Evolutionary conservation across 331 rosid species (phyloP), one percentile per base, ranked within the genome.

Genomic region (Arachis monticola): DNA sequence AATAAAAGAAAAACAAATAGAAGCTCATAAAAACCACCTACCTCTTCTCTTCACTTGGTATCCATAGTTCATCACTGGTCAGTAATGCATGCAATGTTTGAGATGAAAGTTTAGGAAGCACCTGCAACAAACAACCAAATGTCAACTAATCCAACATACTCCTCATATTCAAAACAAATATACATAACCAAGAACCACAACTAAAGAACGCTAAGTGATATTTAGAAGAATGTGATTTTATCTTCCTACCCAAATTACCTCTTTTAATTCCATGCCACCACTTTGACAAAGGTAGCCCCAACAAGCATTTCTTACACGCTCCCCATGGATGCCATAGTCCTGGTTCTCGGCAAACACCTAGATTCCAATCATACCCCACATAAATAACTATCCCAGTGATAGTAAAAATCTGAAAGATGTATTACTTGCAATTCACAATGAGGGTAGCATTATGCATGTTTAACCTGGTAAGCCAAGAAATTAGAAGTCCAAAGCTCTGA

Each of bases 281-380:
- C 99, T 92, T 88, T 95, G 99, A 84, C 99, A 95, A 69, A 95
- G 99, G 85, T 92, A 95, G 35, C 99, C 99, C 99, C 97, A 95
- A 83, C 99, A 95, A 79, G 99, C 97, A 82, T 82, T 95, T 81
- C 97, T 86, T 61, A 95, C 99, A 44, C 93, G 97, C 51, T 95
- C 97, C 69, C 99, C 97, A 72, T 95, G 92, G 81, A 87, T 74
- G 74, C 99, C 99, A 48, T 95, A 92, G 77, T 95, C 97, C 86
- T 95, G 99, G 82, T 87, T 88, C 89, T 92, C 97, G 0, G 97
- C 97, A 81, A 95, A 92, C 70, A 92, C 93, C 99, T 95, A 81
- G 73, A 73, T 41, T 67, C 77, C 63, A 71, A 73, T 48, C 41
- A 83, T 60, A 46, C 79, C 22, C 40, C 74, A 61, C 48, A 40